phyloP scores from a whole-genome alignment of 2,329 filamentous ascomycete species.

The Botrytis elliptica region DNA sequence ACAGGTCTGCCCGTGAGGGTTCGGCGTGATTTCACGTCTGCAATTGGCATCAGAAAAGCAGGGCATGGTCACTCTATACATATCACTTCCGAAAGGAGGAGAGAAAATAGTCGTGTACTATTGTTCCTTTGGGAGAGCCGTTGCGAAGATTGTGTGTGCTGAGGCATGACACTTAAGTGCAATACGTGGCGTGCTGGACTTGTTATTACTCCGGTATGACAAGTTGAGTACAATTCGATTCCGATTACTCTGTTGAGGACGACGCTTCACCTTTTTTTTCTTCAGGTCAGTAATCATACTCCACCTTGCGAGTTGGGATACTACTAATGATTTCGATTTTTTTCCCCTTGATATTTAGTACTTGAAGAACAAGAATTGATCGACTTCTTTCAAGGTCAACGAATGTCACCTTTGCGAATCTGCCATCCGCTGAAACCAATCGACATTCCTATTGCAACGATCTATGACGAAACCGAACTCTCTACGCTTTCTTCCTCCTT shows the following conservation, averaged over 20 bases:
- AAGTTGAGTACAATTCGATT: constrained; percentile 42
- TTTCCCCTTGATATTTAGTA: too few relatives aligned
- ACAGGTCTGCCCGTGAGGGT: constrained; percentile 77
- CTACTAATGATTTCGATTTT: constrained; percentile 37
- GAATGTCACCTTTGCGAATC: background rate
- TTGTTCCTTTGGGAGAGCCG: constrained; percentile 80
- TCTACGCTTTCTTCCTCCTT: background rate
- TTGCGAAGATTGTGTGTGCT: constrained; percentile 86
- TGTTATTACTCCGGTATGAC: constrained; percentile 29
- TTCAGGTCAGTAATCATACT: constrained; percentile 30
- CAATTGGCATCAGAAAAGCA: constrained; percentile 94
- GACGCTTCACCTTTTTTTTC: constrained; percentile 37
- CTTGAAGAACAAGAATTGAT: background rate
- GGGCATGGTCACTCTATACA: constrained; percentile 45
- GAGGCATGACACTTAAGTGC: constrained; percentile 77
- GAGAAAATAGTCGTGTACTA: constrained; percentile 42
- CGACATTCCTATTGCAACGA: background rate
- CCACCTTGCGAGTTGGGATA: constrained; percentile 33
- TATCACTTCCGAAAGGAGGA: constrained; percentile 31
- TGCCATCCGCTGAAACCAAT: too few relatives aligned
- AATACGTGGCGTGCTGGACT: constrained; percentile 78
- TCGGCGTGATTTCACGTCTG: constrained; percentile 79
- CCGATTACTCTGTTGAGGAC: constrained; percentile 43
- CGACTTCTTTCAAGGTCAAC: background rate
- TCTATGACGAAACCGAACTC: background rate